Conservation (phyloP, 2,329 filamentous ascomycete genomes). For the Xylariaceae sp. region DNA sequence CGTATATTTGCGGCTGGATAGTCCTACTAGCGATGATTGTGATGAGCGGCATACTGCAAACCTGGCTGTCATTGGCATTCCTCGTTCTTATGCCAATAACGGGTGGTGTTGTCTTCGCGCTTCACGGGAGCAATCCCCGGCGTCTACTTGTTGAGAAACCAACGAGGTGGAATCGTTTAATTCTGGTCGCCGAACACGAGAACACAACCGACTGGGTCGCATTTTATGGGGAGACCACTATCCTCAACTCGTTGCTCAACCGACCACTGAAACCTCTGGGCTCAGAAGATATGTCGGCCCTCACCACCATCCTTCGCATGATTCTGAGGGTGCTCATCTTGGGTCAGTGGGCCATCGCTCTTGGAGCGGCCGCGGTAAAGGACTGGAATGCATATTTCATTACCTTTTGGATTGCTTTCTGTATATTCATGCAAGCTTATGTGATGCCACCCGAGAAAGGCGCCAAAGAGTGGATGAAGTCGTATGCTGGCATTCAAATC, state of each 20-base stretch:
- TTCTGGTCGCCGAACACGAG: neutral
- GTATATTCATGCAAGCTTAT: slow-evolving; percentile 8
- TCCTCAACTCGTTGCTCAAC: slow-evolving; percentile 10
- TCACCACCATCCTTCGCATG: neutral
- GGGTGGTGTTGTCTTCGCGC: neutral
- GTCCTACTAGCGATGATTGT: neutral
- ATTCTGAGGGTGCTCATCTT: slow-evolving; percentile 4
- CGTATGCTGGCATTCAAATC: neutral
- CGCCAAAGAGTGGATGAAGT: neutral
- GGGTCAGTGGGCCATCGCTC: slow-evolving; percentile 9
- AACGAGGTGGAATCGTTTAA: neutral
- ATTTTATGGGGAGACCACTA: slow-evolving; percentile 4
- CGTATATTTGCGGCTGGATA: slow-evolving; percentile 3
- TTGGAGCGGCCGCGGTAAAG: neutral
- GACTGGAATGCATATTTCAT: slow-evolving; percentile 15
- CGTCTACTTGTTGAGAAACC: neutral
- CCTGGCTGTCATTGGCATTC: slow-evolving; percentile 7
- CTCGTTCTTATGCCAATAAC: neutral
- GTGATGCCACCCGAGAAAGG: neutral
- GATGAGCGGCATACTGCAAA: neutral
- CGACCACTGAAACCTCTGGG: neutral
- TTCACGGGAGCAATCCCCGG: neutral
- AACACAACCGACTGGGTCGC: slow-evolving; percentile 3
- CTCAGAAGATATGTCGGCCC: neutral
- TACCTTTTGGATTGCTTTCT: slow-evolving; percentile 6